Evolutionary conservation across 2,329 filamentous ascomycete species (phyloP), one percentile per base, ranked within the genome.

Genomic region (Pseudogymnoascus sp.): DNA sequence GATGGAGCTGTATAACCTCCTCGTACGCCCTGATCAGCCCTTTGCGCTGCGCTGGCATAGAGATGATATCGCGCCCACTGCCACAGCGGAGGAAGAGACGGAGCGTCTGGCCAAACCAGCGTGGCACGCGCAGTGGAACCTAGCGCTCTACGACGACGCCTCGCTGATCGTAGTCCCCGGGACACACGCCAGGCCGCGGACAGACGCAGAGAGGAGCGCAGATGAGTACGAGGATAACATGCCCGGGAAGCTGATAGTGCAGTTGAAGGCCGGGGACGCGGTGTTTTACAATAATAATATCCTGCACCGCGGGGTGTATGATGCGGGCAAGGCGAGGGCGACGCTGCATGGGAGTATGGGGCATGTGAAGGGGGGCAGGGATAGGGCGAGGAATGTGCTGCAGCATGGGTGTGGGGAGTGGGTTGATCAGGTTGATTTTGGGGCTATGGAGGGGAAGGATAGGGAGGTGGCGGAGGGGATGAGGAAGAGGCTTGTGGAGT

Each of bases 281-380:
- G 89, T 89, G 44, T 96, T 96, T 70, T 96, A 96, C 72, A 86
- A 96, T 74, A 95, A 92, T 72, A 95, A 96, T 73, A 95, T 96
- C 67, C 73, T 95, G 66, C 89, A 91, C 70, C 78, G 88, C 3
- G 89, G 88, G 1, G 83, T 84, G 28, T 92, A 91, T 73, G 77
- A 81, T 67, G 75, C 76, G 11, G 69, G 40, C 1, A 81, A 77
- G 68, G 86, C 90, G 75, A 77, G 89, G 23, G 82, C 88, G 79
- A 91, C 88, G 65, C 75, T 91, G 70, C 88, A 91, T 74, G 88
- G 88, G 5, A 88, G 84, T 63, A 87, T 90, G 56, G 88, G 88
- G 1, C 82, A 86, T 68, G 77, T 77, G 0, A 75, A 73, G 2
- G 85, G 82, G 1, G 82, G 82, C 63, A 72, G 69, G 44, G 75